A percentile compares a stretch with the other conserved stretches of the same genome.
Conservation (phyloP, 345 rosid genomes). For the Streptanthus diversifolius region DNA sequence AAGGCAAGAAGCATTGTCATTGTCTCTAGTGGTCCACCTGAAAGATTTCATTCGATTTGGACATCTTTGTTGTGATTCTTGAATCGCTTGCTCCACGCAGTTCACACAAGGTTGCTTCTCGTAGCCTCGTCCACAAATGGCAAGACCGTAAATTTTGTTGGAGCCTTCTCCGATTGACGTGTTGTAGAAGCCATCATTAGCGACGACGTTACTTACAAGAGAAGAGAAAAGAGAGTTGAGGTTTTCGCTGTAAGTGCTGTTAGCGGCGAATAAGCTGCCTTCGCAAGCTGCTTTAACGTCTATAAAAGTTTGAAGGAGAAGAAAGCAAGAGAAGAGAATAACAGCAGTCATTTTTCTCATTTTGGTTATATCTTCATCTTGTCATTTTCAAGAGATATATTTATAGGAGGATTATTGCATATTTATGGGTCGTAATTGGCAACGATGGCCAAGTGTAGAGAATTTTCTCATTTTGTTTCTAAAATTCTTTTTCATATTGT, state of each 20-base stretch:
- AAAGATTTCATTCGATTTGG: not conserved
- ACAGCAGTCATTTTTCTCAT: no score
- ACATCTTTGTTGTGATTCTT: not conserved
- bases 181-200: slow-evolving; percentile 27
- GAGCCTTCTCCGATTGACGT: slow-evolving; percentile 14
- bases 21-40: slow-evolving; percentile 16
- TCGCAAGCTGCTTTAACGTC: slow-evolving; percentile 14
- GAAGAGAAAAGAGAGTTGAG: slow-evolving; percentile 20
- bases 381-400: not conserved
- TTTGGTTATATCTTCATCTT: not conserved
- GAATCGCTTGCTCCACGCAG: slow-evolving; percentile 21
- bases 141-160: slow-evolving; percentile 23
- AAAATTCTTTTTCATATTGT: not conserved
- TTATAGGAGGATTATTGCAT: not conserved
- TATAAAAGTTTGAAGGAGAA: not conserved
- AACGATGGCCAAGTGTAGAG: not conserved
- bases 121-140: slow-evolving; percentile 25
- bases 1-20: slow-evolving; percentile 18
- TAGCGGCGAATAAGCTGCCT: not conserved
- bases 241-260: slow-evolving; percentile 7
- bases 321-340: not conserved
- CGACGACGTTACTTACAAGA: not conserved
- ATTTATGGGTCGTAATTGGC: not conserved
- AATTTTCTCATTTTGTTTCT: not conserved
- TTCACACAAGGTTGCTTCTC: not conserved